Conservation (phyloP, 2,329 filamentous ascomycete species). For the Macrophomina phaseolina region DNA sequence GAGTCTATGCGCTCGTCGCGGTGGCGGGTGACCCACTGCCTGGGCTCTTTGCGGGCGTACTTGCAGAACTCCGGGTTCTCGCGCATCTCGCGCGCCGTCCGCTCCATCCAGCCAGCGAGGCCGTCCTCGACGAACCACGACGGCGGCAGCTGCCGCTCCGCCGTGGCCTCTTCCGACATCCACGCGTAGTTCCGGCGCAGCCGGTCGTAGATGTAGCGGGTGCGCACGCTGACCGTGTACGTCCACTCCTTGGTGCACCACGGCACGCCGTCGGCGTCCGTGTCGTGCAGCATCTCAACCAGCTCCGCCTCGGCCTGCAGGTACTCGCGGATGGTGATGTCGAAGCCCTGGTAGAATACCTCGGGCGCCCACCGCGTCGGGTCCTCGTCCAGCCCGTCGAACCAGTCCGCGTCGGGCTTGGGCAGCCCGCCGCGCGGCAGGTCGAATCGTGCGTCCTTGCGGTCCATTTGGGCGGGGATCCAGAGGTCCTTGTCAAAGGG, state of each 20-base stretch:
- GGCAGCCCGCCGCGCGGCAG: slow-evolving; percentile 15
- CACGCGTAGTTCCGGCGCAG: slow-evolving; percentile 2
- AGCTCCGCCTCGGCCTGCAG: slow-evolving; percentile 18
- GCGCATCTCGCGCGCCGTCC: slow-evolving; percentile 15
- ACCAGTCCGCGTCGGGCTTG: slow-evolving; percentile 13
- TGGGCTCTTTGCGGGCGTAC: background rate
- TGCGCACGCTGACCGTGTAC: slow-evolving; percentile 9
- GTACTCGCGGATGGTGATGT: slow-evolving; percentile 21
- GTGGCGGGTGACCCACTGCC: background rate
- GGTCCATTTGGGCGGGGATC: slow-evolving; percentile 10
- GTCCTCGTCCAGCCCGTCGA: slow-evolving; percentile 20
- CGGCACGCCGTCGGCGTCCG: slow-evolving; percentile 10
- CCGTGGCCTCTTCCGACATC: background rate
- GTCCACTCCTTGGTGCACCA: slow-evolving; percentile 22
- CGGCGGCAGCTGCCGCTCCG: background rate
- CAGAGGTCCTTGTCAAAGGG: slow-evolving; percentile 22
- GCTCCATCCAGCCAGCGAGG: slow-evolving; percentile 19
- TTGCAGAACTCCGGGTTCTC: slow-evolving; percentile 17
- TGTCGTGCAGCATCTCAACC: slow-evolving; percentile 21
- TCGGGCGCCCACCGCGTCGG: background rate
- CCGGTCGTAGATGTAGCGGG: slow-evolving; percentile 13
- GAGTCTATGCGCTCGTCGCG: slow-evolving; percentile 15
- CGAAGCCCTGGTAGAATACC: slow-evolving; percentile 3
- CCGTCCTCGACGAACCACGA: slow-evolving; percentile 17
- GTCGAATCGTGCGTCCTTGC: slow-evolving; percentile 7